A percentile compares a stretch with the other conserved stretches of the same genome.
Conservation (phyloP, 129 eudicot genomes). For the Flaveria ramosissima region DNA sequence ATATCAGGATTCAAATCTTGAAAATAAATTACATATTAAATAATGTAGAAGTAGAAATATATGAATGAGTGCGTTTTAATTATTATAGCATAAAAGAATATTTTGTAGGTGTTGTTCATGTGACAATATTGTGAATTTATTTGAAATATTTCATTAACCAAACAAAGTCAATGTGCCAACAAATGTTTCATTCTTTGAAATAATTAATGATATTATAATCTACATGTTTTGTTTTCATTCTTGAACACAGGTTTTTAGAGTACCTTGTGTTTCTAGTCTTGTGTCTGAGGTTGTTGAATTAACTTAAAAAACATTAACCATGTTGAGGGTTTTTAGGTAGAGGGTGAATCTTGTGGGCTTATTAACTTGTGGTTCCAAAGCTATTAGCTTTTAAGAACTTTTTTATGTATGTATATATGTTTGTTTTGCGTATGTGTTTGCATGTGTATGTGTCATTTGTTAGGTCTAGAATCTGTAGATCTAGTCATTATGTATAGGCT, state of each 20-base stretch:
- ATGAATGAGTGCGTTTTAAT: no score
- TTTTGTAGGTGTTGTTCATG: not conserved
- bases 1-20: no score
- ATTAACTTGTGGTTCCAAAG: conserved; percentile 1
- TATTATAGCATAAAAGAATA: not conserved
- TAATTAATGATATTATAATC: not conserved
- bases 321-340: conserved; percentile 22
- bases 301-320: not conserved
- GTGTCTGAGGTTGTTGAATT: conserved; percentile 28
- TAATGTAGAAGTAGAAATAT: no score
- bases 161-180: not conserved
- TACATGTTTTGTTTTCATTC: not conserved
- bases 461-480: no score
- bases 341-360: conserved; percentile 25
- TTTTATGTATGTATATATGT: not conserved
- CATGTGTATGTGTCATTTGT: not conserved
- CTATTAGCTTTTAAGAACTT: not conserved
- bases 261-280: not conserved
- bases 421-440: not conserved
- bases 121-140: not conserved
- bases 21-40: no score
- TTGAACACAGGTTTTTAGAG: not conserved
- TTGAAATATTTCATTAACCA: not conserved
- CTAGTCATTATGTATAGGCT: no score
- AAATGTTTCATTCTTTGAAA: not conserved